Conservation (phyloP, 176 grass and related monocot genomes). For the Stipa capillata region DNA sequence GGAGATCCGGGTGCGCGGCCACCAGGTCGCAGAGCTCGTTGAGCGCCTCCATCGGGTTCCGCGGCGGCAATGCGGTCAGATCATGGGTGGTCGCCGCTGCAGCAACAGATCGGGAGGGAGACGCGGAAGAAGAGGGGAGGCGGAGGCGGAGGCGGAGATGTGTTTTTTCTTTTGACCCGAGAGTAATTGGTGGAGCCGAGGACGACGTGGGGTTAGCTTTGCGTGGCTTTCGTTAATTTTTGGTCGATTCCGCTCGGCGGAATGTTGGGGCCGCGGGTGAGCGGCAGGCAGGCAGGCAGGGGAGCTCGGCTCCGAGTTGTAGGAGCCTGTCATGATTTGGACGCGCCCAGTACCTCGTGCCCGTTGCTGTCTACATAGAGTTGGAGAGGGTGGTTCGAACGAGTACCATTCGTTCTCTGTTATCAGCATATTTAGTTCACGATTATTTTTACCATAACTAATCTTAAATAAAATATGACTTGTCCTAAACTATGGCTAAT, state of each 20-base stretch:
- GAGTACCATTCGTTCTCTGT: neutral
- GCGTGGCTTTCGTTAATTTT: neutral
- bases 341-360: neutral
- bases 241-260: neutral
- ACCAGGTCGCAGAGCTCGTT: constrained; percentile 96
- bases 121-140: neutral
- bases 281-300: no score
- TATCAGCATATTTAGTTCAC: no score
- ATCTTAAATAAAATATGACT: no score
- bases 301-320: no score
- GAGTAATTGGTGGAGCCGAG: constrained; percentile 41
- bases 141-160: constrained; percentile 38
- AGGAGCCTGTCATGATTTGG: neutral
- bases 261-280: constrained; percentile 18
- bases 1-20: constrained; percentile 78
- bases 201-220: neutral
- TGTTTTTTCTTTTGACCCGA: constrained; percentile 22
- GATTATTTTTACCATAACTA: no score
- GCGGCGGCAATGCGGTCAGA: constrained; percentile 40
- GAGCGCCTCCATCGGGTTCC: constrained; percentile 70
- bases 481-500: no score
- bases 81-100: constrained; percentile 28
- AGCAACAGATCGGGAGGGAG: constrained; percentile 26
- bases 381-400: neutral
- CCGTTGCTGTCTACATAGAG: neutral